These are phyloP conservation scores for Phytopythium kandeliae DNA, from an alignment of 352 stramenopile species.

Conservation along the genomic window DNA sequence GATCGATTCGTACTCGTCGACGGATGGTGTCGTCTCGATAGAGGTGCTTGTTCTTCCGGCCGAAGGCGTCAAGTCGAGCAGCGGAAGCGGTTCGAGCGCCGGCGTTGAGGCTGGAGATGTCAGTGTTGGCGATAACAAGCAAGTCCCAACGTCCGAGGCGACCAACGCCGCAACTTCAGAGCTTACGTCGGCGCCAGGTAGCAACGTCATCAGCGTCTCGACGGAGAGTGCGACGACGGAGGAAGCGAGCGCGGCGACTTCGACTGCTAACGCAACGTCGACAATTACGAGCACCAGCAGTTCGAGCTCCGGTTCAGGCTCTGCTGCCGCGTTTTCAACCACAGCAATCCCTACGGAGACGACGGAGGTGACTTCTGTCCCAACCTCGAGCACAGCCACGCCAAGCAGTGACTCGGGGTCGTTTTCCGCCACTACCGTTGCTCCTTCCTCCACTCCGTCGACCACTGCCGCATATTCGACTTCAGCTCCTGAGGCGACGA, in stretches of 20 bases:
- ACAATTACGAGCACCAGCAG: background rate
- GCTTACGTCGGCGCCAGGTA: background rate
- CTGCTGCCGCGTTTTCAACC: background rate
- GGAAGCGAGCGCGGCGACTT: too few relatives aligned
- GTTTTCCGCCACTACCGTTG: too few relatives aligned
- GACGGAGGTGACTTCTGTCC: background rate
- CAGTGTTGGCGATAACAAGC: background rate
- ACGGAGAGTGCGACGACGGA: too few relatives aligned
- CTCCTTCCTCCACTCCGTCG: too few relatives aligned
- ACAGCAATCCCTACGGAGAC: background rate
- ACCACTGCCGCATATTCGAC: too few relatives aligned
- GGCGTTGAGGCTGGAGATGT: background rate
- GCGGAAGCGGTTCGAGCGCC: background rate
- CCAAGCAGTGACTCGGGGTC: too few relatives aligned
- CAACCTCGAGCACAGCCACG: too few relatives aligned
- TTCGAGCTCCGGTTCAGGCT: too few relatives aligned
- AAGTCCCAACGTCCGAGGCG: background rate
- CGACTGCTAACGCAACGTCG: too few relatives aligned
- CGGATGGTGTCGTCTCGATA: background rate
- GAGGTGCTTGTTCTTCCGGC: background rate
- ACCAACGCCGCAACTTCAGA: conserved; percentile 1
- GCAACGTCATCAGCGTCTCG: background rate
- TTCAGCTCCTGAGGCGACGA: too few relatives aligned
- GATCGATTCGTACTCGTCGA: background rate
- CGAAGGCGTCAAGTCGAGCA: background rate